A percentile compares a stretch with the other conserved stretches of the same genome.
phyloP scores from a whole-genome alignment of 768 basidiomycete species.

The Tricholoma saponaceum region DNA sequence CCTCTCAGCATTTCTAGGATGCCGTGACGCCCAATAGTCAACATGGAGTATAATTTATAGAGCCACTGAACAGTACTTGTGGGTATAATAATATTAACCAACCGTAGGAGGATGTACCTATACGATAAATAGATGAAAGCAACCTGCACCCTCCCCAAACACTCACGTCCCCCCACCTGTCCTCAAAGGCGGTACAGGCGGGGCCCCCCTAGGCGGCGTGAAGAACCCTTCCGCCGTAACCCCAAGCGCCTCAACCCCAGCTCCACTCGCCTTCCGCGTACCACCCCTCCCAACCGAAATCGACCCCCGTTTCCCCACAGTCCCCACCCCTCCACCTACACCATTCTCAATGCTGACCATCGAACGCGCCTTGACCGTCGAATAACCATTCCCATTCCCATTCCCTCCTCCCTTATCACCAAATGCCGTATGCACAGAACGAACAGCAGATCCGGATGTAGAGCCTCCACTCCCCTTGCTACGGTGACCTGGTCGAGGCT shows the following conservation, averaged over 20 bases:
- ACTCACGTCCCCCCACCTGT: neutral
- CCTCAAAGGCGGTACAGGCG: constrained; percentile 25
- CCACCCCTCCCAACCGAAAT: constrained; percentile 64
- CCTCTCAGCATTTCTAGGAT: no score
- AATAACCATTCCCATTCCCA: constrained; percentile 16
- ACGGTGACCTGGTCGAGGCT: constrained; percentile 34
- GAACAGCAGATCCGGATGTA: constrained; percentile 16
- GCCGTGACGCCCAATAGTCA: no score
- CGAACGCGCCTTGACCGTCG: constrained; percentile 45
- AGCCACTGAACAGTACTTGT: neutral
- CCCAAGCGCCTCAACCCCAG: constrained; percentile 72
- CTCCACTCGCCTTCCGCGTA: constrained; percentile 58
- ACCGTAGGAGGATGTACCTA: neutral
- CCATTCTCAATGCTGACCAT: constrained; percentile 63
- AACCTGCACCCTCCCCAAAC: no score
- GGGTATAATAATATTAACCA: neutral
- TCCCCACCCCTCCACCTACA: constrained; percentile 15
- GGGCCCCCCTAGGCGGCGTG: constrained; percentile 42
- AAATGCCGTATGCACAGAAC: constrained; percentile 32
- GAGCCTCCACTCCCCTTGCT: constrained; percentile 24
- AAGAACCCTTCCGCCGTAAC: constrained; percentile 81
- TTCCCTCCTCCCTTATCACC: constrained; percentile 17
- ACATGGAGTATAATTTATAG: neutral
- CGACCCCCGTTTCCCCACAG: constrained; percentile 44
- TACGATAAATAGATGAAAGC: neutral